These are phyloP conservation scores for Sporothrix schenckii DNA, from an alignment of 2,329 filamentous ascomycete species.

Conservation along the genomic window DNA sequence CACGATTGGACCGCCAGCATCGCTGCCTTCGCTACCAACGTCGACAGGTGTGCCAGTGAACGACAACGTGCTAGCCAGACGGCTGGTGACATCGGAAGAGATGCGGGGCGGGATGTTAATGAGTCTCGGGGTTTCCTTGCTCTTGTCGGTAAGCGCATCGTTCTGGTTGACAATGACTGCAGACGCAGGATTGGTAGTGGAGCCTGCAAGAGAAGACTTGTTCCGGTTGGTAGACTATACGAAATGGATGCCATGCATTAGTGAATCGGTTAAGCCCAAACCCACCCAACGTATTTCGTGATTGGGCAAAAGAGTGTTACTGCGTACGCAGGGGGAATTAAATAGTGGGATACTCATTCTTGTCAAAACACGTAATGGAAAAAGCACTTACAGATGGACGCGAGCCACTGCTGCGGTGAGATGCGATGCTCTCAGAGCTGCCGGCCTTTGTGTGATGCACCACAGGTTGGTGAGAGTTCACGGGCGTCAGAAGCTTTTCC, in stretches of 20 bases:
- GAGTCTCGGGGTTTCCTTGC: slow-evolving; percentile 58
- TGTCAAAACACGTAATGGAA: slow-evolving; percentile 26
- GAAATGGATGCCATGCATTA: slow-evolving; percentile 50
- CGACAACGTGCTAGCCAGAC: slow-evolving; percentile 69
- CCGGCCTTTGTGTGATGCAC: slow-evolving; percentile 51
- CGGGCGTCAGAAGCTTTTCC: slow-evolving; percentile 45
- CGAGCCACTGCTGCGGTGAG: slow-evolving; percentile 61
- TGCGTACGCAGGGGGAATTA: slow-evolving; percentile 23
- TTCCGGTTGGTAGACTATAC: slow-evolving; percentile 63
- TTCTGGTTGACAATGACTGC: slow-evolving; percentile 41
- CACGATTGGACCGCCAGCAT: slow-evolving; percentile 39
- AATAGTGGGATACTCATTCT: slow-evolving; percentile 29
- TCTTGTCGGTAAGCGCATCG: slow-evolving; percentile 49
- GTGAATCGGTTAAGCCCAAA: slow-evolving; percentile 40
- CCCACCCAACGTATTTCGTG: slow-evolving; percentile 37
- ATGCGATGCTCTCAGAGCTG: slow-evolving; percentile 67
- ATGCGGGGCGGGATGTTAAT: slow-evolving; percentile 64
- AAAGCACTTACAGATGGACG: slow-evolving; percentile 64
- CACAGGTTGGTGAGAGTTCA: slow-evolving; percentile 39
- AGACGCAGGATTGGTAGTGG: slow-evolving; percentile 57
- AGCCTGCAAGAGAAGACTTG: slow-evolving; percentile 51
- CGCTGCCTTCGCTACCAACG: slow-evolving; percentile 53
- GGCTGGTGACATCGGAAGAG: slow-evolving; percentile 57
- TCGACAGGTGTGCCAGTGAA: slow-evolving; percentile 71
- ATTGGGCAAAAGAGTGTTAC: slow-evolving; percentile 46